These are phyloP conservation scores for Talaromyces verruculosus DNA, from an alignment of 2,329 filamentous ascomycete genomes.

Conservation along the genomic window DNA sequence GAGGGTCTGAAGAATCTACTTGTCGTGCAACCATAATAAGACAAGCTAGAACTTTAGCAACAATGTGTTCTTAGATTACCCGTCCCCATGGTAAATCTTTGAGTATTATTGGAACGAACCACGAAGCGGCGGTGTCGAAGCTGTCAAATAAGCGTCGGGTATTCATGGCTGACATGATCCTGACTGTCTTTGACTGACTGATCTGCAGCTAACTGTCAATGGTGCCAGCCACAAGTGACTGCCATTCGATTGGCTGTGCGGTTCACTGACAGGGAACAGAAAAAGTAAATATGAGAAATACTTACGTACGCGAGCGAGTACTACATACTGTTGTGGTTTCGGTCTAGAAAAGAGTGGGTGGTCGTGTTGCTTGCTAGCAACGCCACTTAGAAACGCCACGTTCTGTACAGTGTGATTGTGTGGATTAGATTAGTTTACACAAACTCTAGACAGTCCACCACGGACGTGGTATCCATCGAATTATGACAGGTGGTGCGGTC, in stretches of 20 bases:
- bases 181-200: neutral
- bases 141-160: constrained; percentile 13
- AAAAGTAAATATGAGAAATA: neutral
- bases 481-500: neutral
- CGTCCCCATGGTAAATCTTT: neutral
- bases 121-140: constrained; percentile 16
- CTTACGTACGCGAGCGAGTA: neutral
- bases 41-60: neutral
- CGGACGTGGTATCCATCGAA: neutral
- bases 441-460: neutral
- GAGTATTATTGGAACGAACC: neutral
- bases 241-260: neutral
- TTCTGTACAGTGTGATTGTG: neutral
- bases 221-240: constrained; percentile 8
- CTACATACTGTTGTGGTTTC: neutral
- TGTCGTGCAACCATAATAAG: constrained; percentile 3
- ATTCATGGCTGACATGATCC: neutral
- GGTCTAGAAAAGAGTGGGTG: neutral
- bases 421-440: neutral
- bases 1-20: neutral
- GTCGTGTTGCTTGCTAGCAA: constrained; percentile 4
- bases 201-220: constrained; percentile 13
- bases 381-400: constrained; percentile 5
- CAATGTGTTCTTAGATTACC: neutral
- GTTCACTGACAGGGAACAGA: neutral